Evolutionary conservation across 225 moss, liverwort and hornwort genomes (phyloP).

Genomic region (Sphagnum contortum): DNA sequence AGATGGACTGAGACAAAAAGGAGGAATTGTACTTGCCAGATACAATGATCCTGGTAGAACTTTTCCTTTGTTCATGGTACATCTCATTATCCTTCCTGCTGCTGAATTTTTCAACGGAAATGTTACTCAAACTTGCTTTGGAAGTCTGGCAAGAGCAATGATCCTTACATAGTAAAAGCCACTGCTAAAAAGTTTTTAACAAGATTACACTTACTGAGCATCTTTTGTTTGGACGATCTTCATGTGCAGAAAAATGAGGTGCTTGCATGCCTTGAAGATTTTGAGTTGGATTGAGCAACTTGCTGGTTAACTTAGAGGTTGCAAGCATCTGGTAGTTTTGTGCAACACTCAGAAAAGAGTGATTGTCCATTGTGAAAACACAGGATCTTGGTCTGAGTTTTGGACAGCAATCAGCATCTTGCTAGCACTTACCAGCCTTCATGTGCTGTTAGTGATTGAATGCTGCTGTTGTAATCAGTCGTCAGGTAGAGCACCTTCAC

Average conservation of each 20-base stretch:
- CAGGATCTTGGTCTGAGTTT: no score
- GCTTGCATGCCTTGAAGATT: slow-evolving; percentile 74
- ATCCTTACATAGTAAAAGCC: not conserved
- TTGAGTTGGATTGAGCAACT: slow-evolving; percentile 30
- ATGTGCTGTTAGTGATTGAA: no score
- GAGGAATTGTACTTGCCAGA: slow-evolving; percentile 67
- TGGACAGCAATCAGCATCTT: no score
- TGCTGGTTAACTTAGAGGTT: no score
- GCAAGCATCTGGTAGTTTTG: no score
- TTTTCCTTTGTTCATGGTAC: slow-evolving; percentile 68
- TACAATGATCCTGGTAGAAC: slow-evolving; percentile 94
- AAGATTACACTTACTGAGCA: not conserved
- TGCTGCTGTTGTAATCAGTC: no score
- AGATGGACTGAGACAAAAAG: slow-evolving; percentile 55
- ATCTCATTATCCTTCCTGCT: not conserved
- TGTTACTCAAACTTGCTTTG: not conserved
- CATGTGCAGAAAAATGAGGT: slow-evolving; percentile 82
- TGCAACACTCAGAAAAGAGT: no score
- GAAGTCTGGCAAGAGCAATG: not conserved
- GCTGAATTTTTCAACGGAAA: not conserved
- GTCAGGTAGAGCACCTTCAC: no score
- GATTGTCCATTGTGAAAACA: no score
- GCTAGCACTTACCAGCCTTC: no score
- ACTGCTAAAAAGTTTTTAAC: not conserved
- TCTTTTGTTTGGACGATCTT: not conserved